Conservation (phyloP, 805 yeast genomes). For the Metschnikowia dekortorum region DNA sequence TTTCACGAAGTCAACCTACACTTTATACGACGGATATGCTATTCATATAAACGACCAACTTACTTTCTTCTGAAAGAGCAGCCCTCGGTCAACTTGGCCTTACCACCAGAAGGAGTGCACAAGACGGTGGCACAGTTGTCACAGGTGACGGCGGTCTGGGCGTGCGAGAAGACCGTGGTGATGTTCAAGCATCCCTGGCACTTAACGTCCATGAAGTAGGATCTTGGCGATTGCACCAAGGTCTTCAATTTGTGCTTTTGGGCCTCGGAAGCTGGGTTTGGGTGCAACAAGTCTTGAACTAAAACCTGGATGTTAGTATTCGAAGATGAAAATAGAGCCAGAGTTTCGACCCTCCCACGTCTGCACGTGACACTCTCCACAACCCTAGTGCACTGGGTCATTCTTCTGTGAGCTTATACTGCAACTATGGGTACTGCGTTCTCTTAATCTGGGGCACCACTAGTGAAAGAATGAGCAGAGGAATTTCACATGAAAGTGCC, state of each 20-base stretch:
- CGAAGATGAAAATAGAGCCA: not conserved
- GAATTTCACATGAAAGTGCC: too few species aligned
- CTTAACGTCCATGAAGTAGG: slow-evolving; percentile 41
- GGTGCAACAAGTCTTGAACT: slow-evolving; percentile 43
- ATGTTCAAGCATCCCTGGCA: slow-evolving; percentile 41
- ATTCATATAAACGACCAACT: slow-evolving; percentile 6
- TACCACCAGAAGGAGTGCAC: slow-evolving; percentile 41
- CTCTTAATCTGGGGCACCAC: too few species aligned
- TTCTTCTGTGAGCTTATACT: too few species aligned
- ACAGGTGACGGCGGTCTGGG: slow-evolving; percentile 41
- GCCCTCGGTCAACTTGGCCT: slow-evolving; percentile 42
- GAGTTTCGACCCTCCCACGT: not conserved
- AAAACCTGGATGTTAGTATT: slow-evolving; percentile 29
- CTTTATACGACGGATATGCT: not conserved
- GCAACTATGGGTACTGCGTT: too few species aligned
- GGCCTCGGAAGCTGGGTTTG: slow-evolving; percentile 35
- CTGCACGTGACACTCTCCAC: too few species aligned
- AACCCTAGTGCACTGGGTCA: too few species aligned
- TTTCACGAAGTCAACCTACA: too few species aligned
- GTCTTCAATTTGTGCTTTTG: slow-evolving; percentile 36
- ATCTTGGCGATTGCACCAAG: slow-evolving; percentile 39
- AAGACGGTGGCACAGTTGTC: slow-evolving; percentile 38
- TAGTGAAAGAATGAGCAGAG: too few species aligned
- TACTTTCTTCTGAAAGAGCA: slow-evolving; percentile 40
- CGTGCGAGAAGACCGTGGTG: slow-evolving; percentile 40